Conservation (phyloP, 305 asterid genomes). For the Fraxinus sp. region DNA sequence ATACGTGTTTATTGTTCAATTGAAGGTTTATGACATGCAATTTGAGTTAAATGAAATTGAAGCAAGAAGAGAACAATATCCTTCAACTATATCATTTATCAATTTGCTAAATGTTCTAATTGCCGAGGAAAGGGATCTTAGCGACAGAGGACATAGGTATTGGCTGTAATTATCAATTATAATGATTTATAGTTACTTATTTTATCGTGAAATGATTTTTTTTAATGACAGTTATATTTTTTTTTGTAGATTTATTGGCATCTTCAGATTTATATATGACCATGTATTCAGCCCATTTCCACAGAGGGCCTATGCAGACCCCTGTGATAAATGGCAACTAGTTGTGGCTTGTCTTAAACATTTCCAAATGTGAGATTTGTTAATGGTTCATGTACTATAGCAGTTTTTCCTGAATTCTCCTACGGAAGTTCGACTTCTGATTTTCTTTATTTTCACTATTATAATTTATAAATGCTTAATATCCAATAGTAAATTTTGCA, state of each 20-base stretch:
- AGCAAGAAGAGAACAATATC: conserved; percentile 95
- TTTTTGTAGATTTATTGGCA: conserved; percentile 77
- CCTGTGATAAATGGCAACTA: conserved; percentile 92
- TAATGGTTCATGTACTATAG: conserved; percentile 21
- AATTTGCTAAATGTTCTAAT: conserved; percentile 76
- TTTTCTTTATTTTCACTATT: neutral
- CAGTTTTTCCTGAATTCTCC: conserved; percentile 3
- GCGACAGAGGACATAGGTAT: conserved; percentile 90
- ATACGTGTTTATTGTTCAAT: conserved; percentile 13
- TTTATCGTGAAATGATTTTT: conserved; percentile 20
- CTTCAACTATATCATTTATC: conserved; percentile 89
- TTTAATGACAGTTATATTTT: conserved; percentile 9
- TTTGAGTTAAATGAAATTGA: conserved; percentile 95
- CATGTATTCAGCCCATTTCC: conserved; percentile 97
- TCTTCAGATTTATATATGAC: conserved; percentile 86
- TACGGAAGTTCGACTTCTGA: neutral
- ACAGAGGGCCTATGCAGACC: conserved; percentile 90
- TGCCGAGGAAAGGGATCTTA: conserved; percentile 76
- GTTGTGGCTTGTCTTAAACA: conserved; percentile 83
- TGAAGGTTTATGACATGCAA: conserved; percentile 95
- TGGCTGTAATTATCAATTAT: conserved; percentile 9
- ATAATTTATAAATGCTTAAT: neutral
- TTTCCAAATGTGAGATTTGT: conserved; percentile 70
- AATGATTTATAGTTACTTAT: neutral
- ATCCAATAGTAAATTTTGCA: conserved; percentile 9